phyloP scores from a whole-genome alignment of 2,329 filamentous ascomycete genomes.

The Dactylonectria macrodidyma region DNA sequence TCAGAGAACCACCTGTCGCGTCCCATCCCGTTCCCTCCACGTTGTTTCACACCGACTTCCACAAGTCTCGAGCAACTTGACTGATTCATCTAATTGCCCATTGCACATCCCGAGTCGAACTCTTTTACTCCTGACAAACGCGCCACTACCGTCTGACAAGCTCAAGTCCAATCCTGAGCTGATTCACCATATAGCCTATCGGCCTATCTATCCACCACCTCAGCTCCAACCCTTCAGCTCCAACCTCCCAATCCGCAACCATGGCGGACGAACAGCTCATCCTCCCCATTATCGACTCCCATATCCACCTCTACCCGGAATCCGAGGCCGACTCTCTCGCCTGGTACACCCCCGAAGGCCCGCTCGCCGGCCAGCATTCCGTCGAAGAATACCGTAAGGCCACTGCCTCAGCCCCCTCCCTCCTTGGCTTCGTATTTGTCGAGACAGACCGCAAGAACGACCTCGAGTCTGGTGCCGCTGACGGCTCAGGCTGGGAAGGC shows the following conservation, averaged over 20 bases:
- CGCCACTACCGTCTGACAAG: background rate
- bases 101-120: background rate
- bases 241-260: constrained; percentile 30
- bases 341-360: constrained; percentile 75
- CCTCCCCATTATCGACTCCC: constrained; percentile 84
- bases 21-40: constrained; percentile 4
- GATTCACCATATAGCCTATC: background rate
- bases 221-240: background rate
- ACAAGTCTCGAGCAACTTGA: constrained; percentile 11
- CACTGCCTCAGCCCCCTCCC: constrained; percentile 57
- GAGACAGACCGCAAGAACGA: constrained; percentile 84
- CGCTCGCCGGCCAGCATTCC: constrained; percentile 76
- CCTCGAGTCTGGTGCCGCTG: constrained; percentile 60
- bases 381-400: constrained; percentile 73
- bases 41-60: constrained; percentile 26
- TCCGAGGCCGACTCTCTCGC: constrained; percentile 76
- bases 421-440: constrained; percentile 84
- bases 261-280: constrained; percentile 58
- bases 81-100: background rate
- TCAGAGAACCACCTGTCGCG: constrained; percentile 6
- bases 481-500: constrained; percentile 73
- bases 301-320: constrained; percentile 89
- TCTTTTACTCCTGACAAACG: background rate
- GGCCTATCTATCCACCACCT: background rate
- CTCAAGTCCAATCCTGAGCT: background rate